Evolutionary conservation across 352 stramenopile genomes (phyloP).

Genomic region (Aphanomyces stellatus): DNA sequence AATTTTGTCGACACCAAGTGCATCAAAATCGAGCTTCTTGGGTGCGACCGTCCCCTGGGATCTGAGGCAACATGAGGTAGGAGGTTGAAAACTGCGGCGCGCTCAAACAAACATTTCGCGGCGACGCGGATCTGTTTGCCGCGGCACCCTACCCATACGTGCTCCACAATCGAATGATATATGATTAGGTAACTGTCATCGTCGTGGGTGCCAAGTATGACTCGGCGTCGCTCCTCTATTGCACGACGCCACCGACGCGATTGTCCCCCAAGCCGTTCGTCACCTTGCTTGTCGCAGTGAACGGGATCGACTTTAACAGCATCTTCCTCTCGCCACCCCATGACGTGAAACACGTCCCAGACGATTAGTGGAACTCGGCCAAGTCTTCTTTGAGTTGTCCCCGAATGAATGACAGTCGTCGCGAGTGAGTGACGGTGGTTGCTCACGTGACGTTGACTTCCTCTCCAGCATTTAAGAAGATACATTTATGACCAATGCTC

Average conservation of each 20-base stretch:
- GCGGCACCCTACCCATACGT: too few relatives aligned
- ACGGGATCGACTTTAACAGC: slow-evolving; percentile 52
- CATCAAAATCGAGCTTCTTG: slow-evolving; percentile 41
- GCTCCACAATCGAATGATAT: too few relatives aligned
- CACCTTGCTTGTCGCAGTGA: slow-evolving; percentile 43
- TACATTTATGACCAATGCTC: too few relatives aligned
- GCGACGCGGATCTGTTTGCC: not conserved
- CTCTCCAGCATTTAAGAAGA: too few relatives aligned
- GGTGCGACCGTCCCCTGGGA: not conserved
- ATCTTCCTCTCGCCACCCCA: slow-evolving; percentile 29
- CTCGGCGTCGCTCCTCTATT: slow-evolving; percentile 35
- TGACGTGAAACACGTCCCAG: not conserved
- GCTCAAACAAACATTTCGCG: slow-evolving; percentile 1
- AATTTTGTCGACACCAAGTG: slow-evolving; percentile 40
- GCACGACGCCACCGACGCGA: slow-evolving; percentile 31
- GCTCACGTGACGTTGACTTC: too few relatives aligned
- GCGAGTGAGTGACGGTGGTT: too few relatives aligned
- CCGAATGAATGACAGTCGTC: not conserved
- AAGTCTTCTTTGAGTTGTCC: not conserved
- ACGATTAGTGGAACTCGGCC: not conserved
- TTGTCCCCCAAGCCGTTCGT: slow-evolving; percentile 22
- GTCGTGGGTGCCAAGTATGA: slow-evolving; percentile 47
- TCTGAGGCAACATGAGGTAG: slow-evolving; percentile 1
- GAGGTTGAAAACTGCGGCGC: slow-evolving; percentile 6
- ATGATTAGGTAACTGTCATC: slow-evolving; percentile 21